A percentile compares a stretch with the other conserved stretches of the same genome.
These are phyloP conservation scores for Leishmania guyanensis DNA, from an alignment of 208 protist genomes.

Conservation along the genomic window DNA sequence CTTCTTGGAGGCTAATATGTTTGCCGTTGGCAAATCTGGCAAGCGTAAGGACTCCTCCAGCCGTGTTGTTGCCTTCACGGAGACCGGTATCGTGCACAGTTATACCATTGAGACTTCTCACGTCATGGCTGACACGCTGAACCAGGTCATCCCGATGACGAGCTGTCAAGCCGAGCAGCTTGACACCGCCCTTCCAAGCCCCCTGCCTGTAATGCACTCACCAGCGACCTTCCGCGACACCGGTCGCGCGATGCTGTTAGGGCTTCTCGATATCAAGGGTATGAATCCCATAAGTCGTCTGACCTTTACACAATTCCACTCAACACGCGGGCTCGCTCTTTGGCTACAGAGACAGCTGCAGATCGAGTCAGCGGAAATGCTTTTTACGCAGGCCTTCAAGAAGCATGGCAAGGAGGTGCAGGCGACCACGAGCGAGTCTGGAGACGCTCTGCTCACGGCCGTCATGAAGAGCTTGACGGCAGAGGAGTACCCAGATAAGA, in stretches of 20 bases:
- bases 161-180: slow-evolving; percentile 37
- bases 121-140: slow-evolving; percentile 70
- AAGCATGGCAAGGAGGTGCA: slow-evolving; percentile 34
- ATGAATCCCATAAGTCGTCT: slow-evolving; percentile 83
- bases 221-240: slow-evolving; percentile 75
- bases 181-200: slow-evolving; percentile 10
- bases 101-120: slow-evolving; percentile 94
- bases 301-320: slow-evolving; percentile 55
- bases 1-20: slow-evolving; percentile 94
- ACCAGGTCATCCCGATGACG: slow-evolving; percentile 43
- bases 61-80: slow-evolving; percentile 82
- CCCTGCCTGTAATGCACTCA: slow-evolving; percentile 38
- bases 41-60: slow-evolving; percentile 90
- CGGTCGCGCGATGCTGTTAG: slow-evolving; percentile 73
- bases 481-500: slow-evolving; percentile 60
- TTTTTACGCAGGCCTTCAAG: slow-evolving; percentile 70
- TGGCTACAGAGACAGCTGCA: slow-evolving; percentile 83
- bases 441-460: slow-evolving; percentile 16
- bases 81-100: slow-evolving; percentile 78
- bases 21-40: slow-evolving; percentile 84
- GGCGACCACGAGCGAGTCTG: slow-evolving; percentile 18
- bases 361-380: slow-evolving; percentile 69
- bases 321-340: slow-evolving; percentile 48
- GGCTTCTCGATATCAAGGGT: slow-evolving; percentile 78
- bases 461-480: slow-evolving; percentile 48